Evolutionary conservation across 2,329 filamentous ascomycete species (phyloP).

Genomic region (Fusarium sp.): DNA sequence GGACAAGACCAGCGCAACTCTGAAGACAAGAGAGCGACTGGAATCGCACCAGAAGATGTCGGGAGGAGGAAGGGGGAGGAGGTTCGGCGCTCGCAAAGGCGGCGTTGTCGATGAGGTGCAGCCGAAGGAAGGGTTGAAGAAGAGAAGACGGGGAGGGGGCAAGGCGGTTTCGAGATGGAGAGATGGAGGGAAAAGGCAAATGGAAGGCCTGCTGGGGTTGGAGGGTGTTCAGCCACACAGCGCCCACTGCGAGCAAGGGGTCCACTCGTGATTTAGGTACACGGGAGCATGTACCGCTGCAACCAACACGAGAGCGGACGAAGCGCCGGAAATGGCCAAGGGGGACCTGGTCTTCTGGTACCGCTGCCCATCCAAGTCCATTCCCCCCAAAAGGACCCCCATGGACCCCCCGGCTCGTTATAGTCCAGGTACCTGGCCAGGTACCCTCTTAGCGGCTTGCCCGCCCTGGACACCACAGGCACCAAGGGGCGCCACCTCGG

Average conservation of each 20-base stretch:
- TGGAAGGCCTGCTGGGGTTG: slow-evolving; percentile 30
- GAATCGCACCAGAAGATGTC: slow-evolving; percentile 61
- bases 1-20: slow-evolving; percentile 66
- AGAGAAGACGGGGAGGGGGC: slow-evolving; percentile 39
- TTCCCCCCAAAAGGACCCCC: slow-evolving; percentile 21
- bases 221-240: slow-evolving; percentile 42
- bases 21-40: slow-evolving; percentile 58
- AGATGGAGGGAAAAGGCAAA: slow-evolving; percentile 40
- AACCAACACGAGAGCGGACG: slow-evolving; percentile 26
- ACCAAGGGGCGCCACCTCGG: slow-evolving; percentile 36
- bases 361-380: slow-evolving; percentile 31
- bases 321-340: slow-evolving; percentile 35
- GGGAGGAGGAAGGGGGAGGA: slow-evolving; percentile 40
- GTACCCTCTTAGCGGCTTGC: slow-evolving; percentile 10
- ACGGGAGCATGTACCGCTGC: slow-evolving; percentile 26
- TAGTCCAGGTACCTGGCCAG: slow-evolving; percentile 16
- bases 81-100: slow-evolving; percentile 43
- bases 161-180: slow-evolving; percentile 44
- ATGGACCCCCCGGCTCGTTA: slow-evolving; percentile 2
- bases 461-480: slow-evolving; percentile 25
- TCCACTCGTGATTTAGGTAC: slow-evolving; percentile 36
- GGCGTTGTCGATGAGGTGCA: slow-evolving; percentile 36
- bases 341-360: slow-evolving; percentile 34
- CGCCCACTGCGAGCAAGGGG: slow-evolving; percentile 37
- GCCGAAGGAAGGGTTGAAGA: slow-evolving; percentile 40